Percentiles rank a stretch among this genome's conserved stretches.
Evolutionary conservation across 805 yeast genomes (phyloP).

Genomic region (Saccharomycopsis sp.): DNA sequence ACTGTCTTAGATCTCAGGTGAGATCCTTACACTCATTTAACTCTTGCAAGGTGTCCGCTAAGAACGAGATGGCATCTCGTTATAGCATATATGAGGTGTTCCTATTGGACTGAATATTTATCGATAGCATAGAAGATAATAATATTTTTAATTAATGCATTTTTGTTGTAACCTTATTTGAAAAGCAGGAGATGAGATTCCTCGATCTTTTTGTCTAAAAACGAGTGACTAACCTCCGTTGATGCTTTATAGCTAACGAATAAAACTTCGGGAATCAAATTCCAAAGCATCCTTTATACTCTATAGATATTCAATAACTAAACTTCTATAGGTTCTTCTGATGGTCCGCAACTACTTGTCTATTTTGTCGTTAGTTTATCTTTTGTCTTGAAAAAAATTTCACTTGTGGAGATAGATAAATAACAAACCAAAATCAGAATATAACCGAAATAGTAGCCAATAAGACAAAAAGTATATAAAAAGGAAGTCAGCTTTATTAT

Average conservation of each 20-base stretch:
- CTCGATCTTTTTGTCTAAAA: not conserved
- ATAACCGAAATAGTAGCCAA: not conserved
- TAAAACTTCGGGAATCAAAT: not conserved
- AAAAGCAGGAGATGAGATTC: not conserved
- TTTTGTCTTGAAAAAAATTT: not conserved
- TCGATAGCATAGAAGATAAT: too few relatives aligned
- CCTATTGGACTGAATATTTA: not conserved
- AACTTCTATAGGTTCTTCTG: too few relatives aligned
- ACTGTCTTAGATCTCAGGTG: not conserved
- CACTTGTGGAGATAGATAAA: not conserved
- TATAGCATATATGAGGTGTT: not conserved
- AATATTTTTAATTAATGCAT: too few relatives aligned
- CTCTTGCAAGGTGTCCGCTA: not conserved
- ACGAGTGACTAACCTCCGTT: not conserved
- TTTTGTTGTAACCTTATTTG: not conserved
- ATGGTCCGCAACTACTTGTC: too few relatives aligned
- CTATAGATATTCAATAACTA: not conserved
- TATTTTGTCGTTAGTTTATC: too few relatives aligned
- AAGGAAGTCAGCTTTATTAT: not conserved
- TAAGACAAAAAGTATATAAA: not conserved
- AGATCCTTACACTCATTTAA: not conserved
- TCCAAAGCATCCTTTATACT: not conserved
- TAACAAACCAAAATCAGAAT: not conserved
- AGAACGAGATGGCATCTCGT: not conserved
- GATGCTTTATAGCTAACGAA: too few relatives aligned